phyloP scores from a whole-genome alignment of 805 yeast species.

The Soucietia sequanensis region DNA sequence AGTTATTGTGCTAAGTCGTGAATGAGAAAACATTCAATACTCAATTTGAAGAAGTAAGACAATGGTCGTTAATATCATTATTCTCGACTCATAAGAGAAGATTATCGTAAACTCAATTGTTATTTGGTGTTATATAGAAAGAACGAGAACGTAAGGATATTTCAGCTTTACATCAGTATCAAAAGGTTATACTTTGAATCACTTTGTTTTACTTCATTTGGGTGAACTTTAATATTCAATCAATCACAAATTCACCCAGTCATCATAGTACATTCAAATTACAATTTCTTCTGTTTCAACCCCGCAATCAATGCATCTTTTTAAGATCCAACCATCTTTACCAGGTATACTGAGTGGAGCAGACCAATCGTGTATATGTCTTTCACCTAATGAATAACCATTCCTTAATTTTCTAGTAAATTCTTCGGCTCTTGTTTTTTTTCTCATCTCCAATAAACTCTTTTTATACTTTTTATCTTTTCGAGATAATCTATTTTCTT shows the following conservation, averaged over 20 bases:
- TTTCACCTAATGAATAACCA: constrained; percentile 50
- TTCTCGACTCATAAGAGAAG: too few species aligned
- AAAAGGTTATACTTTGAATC: too few species aligned
- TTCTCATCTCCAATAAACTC: constrained; percentile 83
- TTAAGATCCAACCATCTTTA: constrained; percentile 36
- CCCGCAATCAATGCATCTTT: constrained; percentile 80
- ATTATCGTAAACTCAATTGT: too few species aligned
- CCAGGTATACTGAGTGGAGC: constrained; percentile 47
- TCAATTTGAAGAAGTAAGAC: neutral
- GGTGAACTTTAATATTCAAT: too few species aligned
- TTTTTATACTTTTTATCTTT: constrained; percentile 76
- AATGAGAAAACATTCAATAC: too few species aligned
- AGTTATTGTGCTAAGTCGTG: too few species aligned
- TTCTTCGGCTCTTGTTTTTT: constrained; percentile 89
- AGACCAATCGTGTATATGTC: constrained; percentile 77
- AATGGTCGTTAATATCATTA: neutral
- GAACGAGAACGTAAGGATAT: too few species aligned
- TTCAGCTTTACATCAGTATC: too few species aligned
- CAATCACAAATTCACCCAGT: too few species aligned
- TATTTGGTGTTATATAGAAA: too few species aligned
- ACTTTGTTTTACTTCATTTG: too few species aligned
- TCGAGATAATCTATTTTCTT: constrained; percentile 64
- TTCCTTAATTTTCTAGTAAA: constrained; percentile 68
- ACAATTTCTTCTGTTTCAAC: constrained; percentile 77
- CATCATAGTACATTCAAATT: too few species aligned